A percentile compares a stretch with the other conserved stretches of the same genome.
Evolutionary conservation across 257 asterid genomes (phyloP).

Genomic region (Solanum paucissectum): DNA sequence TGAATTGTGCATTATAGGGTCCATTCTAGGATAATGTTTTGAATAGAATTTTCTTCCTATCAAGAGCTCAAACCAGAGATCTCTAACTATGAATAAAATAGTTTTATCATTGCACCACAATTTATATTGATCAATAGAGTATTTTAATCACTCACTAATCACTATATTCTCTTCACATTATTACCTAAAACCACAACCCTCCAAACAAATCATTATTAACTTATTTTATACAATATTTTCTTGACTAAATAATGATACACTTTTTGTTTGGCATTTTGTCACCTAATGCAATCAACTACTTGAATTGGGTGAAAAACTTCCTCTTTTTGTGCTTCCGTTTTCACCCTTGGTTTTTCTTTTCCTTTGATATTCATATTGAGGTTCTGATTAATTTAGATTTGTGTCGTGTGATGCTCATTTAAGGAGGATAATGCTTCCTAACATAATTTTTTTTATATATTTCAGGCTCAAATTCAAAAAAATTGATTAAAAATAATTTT

Average conservation of each 20-base stretch:
- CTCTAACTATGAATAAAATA: no score
- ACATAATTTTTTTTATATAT: background rate
- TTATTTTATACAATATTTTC: background rate
- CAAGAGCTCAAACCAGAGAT: fast-evolving
- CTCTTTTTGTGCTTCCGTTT: background rate
- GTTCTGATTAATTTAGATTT: background rate
- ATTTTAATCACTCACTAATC: background rate
- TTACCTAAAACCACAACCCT: background rate
- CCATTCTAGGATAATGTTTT: no score
- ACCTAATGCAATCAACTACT: background rate
- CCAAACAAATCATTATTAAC: background rate
- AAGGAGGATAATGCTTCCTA: background rate
- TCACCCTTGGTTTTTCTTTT: no score
- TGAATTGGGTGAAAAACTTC: background rate
- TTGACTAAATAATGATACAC: background rate
- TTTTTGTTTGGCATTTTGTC: background rate
- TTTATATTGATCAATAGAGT: no score
- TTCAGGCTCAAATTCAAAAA: background rate
- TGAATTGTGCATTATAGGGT: fast-evolving
- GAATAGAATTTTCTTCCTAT: no score
- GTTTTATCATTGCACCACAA: no score
- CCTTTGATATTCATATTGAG: background rate
- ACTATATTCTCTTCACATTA: background rate
- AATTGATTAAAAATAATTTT: background rate
- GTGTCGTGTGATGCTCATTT: background rate